phyloP scores from a whole-genome alignment of 2,329 filamentous ascomycete species.

The Albifimbria verrucaria region DNA sequence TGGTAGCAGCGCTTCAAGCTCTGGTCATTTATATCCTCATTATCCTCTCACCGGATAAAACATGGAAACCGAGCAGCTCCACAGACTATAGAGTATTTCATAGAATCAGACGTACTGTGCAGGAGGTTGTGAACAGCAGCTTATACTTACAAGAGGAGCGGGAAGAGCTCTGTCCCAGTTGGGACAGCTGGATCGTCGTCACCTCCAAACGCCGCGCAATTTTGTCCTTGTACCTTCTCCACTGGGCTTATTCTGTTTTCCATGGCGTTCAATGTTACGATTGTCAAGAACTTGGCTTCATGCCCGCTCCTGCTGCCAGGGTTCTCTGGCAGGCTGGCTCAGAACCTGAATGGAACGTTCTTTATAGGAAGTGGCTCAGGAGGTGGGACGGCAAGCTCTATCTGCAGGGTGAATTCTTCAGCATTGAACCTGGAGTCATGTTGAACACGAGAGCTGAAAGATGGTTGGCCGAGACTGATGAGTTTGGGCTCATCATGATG shows the following conservation, averaged over 20 bases:
- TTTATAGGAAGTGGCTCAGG: background rate
- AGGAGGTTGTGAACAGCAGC: background rate
- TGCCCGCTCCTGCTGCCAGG: conserved; percentile 1
- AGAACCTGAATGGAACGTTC: background rate
- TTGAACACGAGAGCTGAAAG: background rate
- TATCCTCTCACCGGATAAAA: background rate
- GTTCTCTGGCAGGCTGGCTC: background rate
- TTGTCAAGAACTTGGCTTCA: background rate
- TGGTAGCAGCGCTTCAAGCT: background rate
- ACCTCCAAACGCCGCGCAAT: background rate
- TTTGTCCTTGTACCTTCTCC: background rate
- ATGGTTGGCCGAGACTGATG: conserved; percentile 1
- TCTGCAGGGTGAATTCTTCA: background rate
- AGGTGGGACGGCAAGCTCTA: background rate
- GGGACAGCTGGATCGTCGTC: background rate
- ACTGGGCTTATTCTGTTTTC: background rate
- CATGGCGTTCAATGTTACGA: background rate
- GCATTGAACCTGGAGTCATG: background rate
- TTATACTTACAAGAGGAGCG: background rate
- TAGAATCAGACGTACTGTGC: background rate
- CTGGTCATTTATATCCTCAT: conserved; percentile 1
- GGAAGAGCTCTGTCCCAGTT: background rate
- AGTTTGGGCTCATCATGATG: conserved; percentile 2
- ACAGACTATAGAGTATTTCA: background rate
- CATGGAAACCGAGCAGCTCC: background rate